Evolutionary conservation across 306 rosid species (phyloP).

Genomic region (Geum urbanum): DNA sequence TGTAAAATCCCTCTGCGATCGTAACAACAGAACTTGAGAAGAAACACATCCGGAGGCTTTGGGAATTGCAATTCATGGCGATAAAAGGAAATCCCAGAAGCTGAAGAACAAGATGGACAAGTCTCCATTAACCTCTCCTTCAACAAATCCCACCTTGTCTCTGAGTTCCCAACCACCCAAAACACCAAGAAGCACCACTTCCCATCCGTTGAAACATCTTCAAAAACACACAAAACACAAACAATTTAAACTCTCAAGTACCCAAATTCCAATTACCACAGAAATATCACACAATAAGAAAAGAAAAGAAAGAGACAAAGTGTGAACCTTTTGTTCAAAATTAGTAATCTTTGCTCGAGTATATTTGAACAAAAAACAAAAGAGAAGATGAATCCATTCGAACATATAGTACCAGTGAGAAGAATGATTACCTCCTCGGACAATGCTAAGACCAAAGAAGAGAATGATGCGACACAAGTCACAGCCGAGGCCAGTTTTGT

Average conservation of each 20-base stretch:
- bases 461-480: slow-evolving; percentile 95
- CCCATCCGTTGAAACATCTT: slow-evolving; percentile 92
- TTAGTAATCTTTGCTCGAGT: background rate
- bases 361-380: slow-evolving; percentile 10
- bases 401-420: background rate
- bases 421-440: slow-evolving; percentile 63
- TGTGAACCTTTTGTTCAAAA: background rate
- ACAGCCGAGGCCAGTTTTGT: slow-evolving; percentile 88
- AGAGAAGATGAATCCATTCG: background rate
- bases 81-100: slow-evolving; percentile 69
- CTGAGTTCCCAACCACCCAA: slow-evolving; percentile 74
- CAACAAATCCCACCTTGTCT: slow-evolving; percentile 78
- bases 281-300: background rate
- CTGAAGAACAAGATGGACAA: slow-evolving; percentile 86
- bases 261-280: background rate
- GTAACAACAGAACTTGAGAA: slow-evolving; percentile 62
- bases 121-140: slow-evolving; percentile 73
- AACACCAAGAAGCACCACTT: slow-evolving; percentile 92
- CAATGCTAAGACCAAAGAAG: slow-evolving; percentile 86
- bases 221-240: slow-evolving; percentile 20
- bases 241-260: slow-evolving; percentile 9
- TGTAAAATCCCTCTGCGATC: slow-evolving; percentile 85
- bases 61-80: slow-evolving; percentile 58
- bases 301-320: background rate
- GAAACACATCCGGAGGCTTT: slow-evolving; percentile 73